Evolutionary conservation across 441 rosid genomes (phyloP).

Genomic region (Eutrema salsugineum): DNA sequence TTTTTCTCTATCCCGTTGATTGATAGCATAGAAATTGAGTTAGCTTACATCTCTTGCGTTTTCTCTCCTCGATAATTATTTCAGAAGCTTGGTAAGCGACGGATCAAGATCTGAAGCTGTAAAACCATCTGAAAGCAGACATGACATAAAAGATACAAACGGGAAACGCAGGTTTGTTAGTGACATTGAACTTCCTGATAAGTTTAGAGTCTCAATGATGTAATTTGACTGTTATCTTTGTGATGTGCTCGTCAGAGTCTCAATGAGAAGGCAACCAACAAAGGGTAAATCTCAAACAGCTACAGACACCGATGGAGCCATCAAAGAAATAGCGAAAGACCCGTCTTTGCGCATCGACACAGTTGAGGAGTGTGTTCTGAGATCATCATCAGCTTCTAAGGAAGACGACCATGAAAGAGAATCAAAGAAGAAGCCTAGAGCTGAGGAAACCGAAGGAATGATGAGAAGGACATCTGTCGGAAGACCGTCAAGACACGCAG

Average conservation of each 20-base stretch:
- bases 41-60: not conserved
- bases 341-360: slow-evolving; percentile 29
- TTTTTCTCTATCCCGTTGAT: not conserved
- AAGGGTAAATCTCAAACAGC: slow-evolving; percentile 29
- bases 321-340: not conserved
- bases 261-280: slow-evolving; percentile 43
- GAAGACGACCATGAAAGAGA: slow-evolving; percentile 19
- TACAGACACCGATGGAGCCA: slow-evolving; percentile 24
- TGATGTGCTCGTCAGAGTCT: slow-evolving; percentile 21
- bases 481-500: slow-evolving; percentile 52
- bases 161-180: slow-evolving; percentile 28
- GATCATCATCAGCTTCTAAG: slow-evolving; percentile 9
- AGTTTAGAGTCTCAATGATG: not conserved
- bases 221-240: not conserved
- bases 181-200: not conserved
- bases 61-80: not conserved
- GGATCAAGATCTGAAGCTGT: slow-evolving; percentile 17
- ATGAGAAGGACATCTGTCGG: slow-evolving; percentile 36
- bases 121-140: slow-evolving; percentile 11
- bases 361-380: slow-evolving; percentile 34
- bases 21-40: not conserved
- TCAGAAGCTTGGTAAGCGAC: slow-evolving; percentile 27
- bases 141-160: not conserved
- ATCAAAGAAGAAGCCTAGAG: slow-evolving; percentile 12
- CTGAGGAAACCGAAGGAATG: slow-evolving; percentile 28